Evolutionary conservation across 148 eudicot genomes (phyloP).

Genomic region (Beta vulgaris): DNA sequence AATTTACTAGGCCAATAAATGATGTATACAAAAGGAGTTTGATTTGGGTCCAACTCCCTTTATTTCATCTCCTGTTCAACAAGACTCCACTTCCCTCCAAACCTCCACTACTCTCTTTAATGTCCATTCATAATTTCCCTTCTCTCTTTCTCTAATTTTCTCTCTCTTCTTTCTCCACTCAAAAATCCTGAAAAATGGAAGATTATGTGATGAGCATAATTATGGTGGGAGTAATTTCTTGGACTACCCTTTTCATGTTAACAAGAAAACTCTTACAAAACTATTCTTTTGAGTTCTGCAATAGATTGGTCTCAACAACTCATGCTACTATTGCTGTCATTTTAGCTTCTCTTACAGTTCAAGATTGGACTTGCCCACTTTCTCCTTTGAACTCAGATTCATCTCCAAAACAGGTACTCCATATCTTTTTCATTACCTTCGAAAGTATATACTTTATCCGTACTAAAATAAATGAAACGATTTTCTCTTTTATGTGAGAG

Average conservation of each 20-base stretch:
- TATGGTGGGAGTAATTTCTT: constrained; percentile 51
- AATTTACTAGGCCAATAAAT: too few species aligned
- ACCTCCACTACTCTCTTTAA: too few species aligned
- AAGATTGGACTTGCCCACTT: constrained; percentile 80
- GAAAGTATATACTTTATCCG: too few species aligned
- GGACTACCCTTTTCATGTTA: constrained; percentile 53
- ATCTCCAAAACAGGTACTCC: constrained; percentile 61
- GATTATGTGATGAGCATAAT: constrained; percentile 41
- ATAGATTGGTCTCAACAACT: constrained; percentile 61
- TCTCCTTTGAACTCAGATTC: constrained; percentile 73
- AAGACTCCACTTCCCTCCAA: too few species aligned
- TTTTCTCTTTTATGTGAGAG: too few species aligned
- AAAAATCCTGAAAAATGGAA: constrained; percentile 42
- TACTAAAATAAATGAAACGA: too few species aligned
- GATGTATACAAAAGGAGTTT: too few species aligned
- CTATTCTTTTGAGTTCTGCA: constrained; percentile 71
- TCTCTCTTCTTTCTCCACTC: not conserved
- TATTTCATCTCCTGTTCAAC: too few species aligned
- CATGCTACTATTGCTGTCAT: constrained; percentile 64
- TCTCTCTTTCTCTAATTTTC: not conserved
- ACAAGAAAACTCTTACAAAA: constrained; percentile 52
- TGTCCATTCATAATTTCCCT: not conserved
- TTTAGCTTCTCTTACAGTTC: constrained; percentile 55
- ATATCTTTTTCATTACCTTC: too few species aligned
- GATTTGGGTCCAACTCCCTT: too few species aligned